Base-by-base conservation (phyloP, 2,329 filamentous ascomycete species). In the Epichloe glyceriae region DNA sequence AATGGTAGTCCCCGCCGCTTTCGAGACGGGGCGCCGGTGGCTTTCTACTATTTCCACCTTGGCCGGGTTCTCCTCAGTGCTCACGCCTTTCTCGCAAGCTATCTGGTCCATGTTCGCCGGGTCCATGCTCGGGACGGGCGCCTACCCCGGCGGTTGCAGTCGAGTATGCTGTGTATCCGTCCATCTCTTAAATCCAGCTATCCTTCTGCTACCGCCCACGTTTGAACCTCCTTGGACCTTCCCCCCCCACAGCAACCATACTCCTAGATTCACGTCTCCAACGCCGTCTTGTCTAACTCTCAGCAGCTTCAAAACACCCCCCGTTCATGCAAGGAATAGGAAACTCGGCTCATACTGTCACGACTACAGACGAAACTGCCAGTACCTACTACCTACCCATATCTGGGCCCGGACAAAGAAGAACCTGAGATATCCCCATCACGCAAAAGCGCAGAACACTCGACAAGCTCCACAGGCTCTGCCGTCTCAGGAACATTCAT, bases 281-380 rank as follows among this genome's bases (percentile, higher is more conserved):
- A 52, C 52, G 22, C 40, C 47, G 48, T 43, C 42, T 44, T 49
- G 51, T 47, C 50, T 49, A 41, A 53, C 33, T 12, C 26, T 40
- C 19, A 33, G 38, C n/a, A 19, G 20, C 47, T 17, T 47, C 30
- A 46, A 46, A 46, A 48, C 45, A 42, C 11, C 43, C 4, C 4
- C 48, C 39, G 35, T 34, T 40, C 17, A n/a, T 20, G 45, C 34
- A 17, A 42, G 46, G 12, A 42, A 46, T 1, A 15, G 10, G 6
- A 8, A 34, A 15, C 5, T 17, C 33, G 8, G 14, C 10, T 42
- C 15, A 19, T 20, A 12, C 39, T 37, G 39, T 30, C 45, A 45
- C 44, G 30, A 50, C 48, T 46, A 17, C 37, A 42, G 40, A 41
- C 33, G 38, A 47, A 45, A 47, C 30, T 38, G 14, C 26, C 8